A percentile compares a stretch with the other conserved stretches of the same genome.
These are phyloP conservation scores for Bauhinia variegata DNA, from an alignment of 306 rosid species.

Conservation along the genomic window DNA sequence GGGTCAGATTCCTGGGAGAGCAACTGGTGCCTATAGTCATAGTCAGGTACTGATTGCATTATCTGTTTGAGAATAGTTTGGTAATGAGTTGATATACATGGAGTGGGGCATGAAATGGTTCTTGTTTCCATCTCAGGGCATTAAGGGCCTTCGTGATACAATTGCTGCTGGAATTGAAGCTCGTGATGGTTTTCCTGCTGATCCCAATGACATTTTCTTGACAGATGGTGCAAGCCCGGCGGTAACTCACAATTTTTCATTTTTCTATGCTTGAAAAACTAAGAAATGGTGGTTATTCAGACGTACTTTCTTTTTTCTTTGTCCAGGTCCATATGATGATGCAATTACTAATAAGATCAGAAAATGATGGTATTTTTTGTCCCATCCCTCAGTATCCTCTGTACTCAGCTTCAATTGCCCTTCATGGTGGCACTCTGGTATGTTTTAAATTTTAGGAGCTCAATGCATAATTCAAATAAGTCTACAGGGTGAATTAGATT, in stretches of 20 bases:
- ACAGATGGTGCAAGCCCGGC: constrained; percentile 97
- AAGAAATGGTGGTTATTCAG: neutral
- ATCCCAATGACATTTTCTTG: constrained; percentile 79
- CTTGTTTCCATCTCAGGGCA: constrained; percentile 57
- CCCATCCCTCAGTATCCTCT: constrained; percentile 95
- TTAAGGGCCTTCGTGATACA: constrained; percentile 80
- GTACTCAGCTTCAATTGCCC: constrained; percentile 92
- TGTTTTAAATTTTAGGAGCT: neutral
- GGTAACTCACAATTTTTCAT: constrained; percentile 41
- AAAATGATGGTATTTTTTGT: constrained; percentile 81
- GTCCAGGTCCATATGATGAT: constrained; percentile 87
- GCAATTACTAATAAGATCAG: constrained; percentile 78
- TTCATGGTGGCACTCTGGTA: constrained; percentile 91
- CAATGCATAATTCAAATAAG: constrained; percentile 12
- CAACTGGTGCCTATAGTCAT: constrained; percentile 95
- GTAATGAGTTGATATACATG: neutral
- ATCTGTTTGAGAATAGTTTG: neutral
- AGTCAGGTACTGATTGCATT: constrained; percentile 65
- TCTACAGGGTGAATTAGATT: too few relatives aligned
- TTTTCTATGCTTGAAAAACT: neutral
- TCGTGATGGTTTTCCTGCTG: constrained; percentile 80
- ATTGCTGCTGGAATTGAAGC: constrained; percentile 85
- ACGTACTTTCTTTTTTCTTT: constrained; percentile 25
- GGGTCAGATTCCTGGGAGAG: constrained; percentile 90
- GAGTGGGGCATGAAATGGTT: constrained; percentile 21